Conservation (phyloP, 352 stramenopile genomes). For the Phytophthora agathidicida region DNA sequence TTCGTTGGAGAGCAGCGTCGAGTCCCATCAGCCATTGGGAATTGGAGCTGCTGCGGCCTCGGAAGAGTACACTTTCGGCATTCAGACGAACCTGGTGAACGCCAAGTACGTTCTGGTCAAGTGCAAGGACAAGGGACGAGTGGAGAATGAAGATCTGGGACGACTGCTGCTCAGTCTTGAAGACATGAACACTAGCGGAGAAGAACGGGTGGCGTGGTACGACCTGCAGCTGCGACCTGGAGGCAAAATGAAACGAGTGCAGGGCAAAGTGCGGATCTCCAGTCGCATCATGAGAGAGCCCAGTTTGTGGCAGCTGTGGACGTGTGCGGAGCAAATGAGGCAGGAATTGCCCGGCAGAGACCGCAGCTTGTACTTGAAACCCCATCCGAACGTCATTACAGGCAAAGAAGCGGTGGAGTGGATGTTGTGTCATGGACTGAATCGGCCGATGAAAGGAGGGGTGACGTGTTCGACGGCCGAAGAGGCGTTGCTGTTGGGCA, state of each 20-base stretch:
- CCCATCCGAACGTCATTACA: slow-evolving; percentile 78
- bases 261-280: slow-evolving; percentile 83
- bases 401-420: slow-evolving; percentile 83
- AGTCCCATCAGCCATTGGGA: slow-evolving; percentile 85
- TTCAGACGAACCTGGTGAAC: slow-evolving; percentile 70
- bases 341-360: slow-evolving; percentile 71
- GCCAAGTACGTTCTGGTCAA: slow-evolving; percentile 88
- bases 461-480: slow-evolving; percentile 86
- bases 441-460: slow-evolving; percentile 84
- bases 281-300: slow-evolving; percentile 87
- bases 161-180: slow-evolving; percentile 81
- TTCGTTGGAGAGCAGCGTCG: slow-evolving; percentile 76
- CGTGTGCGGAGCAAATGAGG: slow-evolving; percentile 84
- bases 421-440: slow-evolving; percentile 87
- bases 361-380: slow-evolving; percentile 86
- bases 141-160: slow-evolving; percentile 83
- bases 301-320: slow-evolving; percentile 86
- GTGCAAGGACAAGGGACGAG: slow-evolving; percentile 89
- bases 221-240: slow-evolving; percentile 80
- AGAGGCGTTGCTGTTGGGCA: slow-evolving; percentile 81
- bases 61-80: slow-evolving; percentile 90
- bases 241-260: slow-evolving; percentile 87
- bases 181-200: slow-evolving; percentile 83
- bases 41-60: slow-evolving; percentile 81
- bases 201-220: slow-evolving; percentile 87